phyloP scores from a whole-genome alignment of 768 basidiomycete genomes.

The Pleurotus pulmonarius region DNA sequence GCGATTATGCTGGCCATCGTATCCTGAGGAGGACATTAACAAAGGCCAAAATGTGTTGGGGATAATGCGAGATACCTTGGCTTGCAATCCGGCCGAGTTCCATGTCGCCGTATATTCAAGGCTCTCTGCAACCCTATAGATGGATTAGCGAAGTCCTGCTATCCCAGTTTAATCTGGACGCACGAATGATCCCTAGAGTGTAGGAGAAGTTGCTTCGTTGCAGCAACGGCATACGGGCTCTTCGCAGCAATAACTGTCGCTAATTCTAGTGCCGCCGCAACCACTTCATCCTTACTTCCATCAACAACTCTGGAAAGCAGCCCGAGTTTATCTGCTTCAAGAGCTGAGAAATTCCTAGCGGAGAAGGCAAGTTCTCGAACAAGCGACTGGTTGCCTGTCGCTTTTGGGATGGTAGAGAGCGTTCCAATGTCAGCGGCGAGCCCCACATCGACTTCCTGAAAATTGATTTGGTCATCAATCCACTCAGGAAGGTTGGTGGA shows the following conservation, averaged over 20 bases:
- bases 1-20: constrained; percentile 31
- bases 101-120: constrained; percentile 41
- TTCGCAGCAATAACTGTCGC: constrained; percentile 67
- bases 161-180: constrained; percentile 15
- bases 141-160: too few relatives aligned
- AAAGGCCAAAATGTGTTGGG: too few relatives aligned
- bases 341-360: constrained; percentile 61
- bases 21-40: constrained; percentile 28
- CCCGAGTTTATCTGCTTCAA: constrained; percentile 66
- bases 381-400: constrained; percentile 70
- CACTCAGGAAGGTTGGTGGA: too few relatives aligned
- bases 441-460: constrained; percentile 86
- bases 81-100: constrained; percentile 40
- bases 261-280: constrained; percentile 59
- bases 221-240: constrained; percentile 73
- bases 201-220: constrained; percentile 74
- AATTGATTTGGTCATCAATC: constrained; percentile 15
- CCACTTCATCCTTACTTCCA: constrained; percentile 65
- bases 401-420: constrained; percentile 76
- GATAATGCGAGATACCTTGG: constrained; percentile 24
- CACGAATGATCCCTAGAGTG: constrained; percentile 81
- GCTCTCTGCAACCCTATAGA: constrained; percentile 34
- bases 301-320: constrained; percentile 69
- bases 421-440: constrained; percentile 88
- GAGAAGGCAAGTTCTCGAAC: constrained; percentile 77